A percentile compares a stretch with the other conserved stretches of the same genome.
phyloP scores from a whole-genome alignment of 139 green algal genomes.

The Coccomyxa sp. region DNA sequence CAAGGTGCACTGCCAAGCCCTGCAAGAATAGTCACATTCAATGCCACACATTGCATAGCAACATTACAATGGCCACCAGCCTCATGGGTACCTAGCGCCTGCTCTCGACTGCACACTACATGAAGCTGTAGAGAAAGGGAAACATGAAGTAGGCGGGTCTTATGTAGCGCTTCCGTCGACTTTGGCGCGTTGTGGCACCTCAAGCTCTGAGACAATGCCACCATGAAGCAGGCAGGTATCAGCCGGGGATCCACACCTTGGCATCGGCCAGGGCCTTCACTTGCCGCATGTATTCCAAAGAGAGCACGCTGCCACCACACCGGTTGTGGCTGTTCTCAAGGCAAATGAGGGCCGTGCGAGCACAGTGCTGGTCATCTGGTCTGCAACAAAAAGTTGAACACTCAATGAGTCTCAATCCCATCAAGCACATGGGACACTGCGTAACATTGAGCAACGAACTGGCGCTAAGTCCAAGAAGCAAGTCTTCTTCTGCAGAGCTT shows the following conservation, averaged over 20 bases:
- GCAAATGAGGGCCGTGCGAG: constrained; percentile 47
- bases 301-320: constrained; percentile 54
- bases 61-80: too few species aligned
- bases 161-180: too few species aligned
- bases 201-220: too few species aligned
- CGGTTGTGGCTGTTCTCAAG: constrained; percentile 79
- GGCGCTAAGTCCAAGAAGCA: neutral
- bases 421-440: neutral
- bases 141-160: too few species aligned
- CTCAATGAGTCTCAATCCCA: too few species aligned
- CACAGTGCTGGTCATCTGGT: constrained; percentile 62
- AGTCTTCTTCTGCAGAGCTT: neutral
- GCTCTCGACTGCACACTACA: too few species aligned
- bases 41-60: neutral
- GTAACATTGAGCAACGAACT: neutral
- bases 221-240: too few species aligned
- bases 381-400: constrained; percentile 9
- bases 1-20: constrained; percentile 53
- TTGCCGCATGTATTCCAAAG: constrained; percentile 44
- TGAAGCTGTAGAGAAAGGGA: too few species aligned
- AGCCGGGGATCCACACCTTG: too few species aligned
- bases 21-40: neutral
- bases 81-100: too few species aligned
- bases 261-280: constrained; percentile 12
- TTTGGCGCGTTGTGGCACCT: too few species aligned